phyloP scores from a whole-genome alignment of 2,329 filamentous ascomycete genomes.

The Immersiporthe knoxdaviesiana region DNA sequence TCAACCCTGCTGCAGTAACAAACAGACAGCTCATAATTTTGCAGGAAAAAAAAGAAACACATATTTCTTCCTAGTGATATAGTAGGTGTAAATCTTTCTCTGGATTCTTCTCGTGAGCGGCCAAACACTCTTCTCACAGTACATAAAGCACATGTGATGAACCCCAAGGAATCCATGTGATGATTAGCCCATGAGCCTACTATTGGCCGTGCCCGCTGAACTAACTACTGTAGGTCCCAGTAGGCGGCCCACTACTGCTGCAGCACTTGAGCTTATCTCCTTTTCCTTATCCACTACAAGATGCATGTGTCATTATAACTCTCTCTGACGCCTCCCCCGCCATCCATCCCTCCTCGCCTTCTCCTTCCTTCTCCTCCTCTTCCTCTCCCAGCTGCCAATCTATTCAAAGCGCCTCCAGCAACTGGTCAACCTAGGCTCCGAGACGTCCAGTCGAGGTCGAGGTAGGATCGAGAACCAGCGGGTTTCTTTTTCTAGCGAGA shows the following conservation, averaged over 20 bases:
- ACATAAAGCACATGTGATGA: neutral
- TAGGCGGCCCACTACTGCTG: neutral
- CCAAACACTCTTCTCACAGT: too few relatives aligned
- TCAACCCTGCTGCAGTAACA: neutral
- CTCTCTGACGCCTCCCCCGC: neutral
- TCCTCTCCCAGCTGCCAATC: neutral
- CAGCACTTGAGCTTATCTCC: slow-evolving; percentile 10
- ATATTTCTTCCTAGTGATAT: neutral
- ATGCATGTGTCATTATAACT: slow-evolving; percentile 16
- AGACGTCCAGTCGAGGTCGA: neutral
- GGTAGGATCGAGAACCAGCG: neutral
- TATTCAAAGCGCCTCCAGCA: neutral
- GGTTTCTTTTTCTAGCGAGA: neutral
- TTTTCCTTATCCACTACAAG: neutral
- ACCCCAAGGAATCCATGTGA: neutral
- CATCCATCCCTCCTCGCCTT: neutral
- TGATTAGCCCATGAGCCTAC: neutral
- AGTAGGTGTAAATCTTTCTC: too few relatives aligned
- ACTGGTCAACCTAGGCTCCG: neutral
- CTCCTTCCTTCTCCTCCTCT: neutral
- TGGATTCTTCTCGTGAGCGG: too few relatives aligned
- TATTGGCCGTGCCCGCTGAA: neutral
- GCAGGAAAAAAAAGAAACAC: too few relatives aligned
- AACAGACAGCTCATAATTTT: too few relatives aligned
- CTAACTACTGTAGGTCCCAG: neutral